Evolutionary conservation across 2,329 filamentous ascomycete genomes (phyloP).

Genomic region (Sporothrix globosa): DNA sequence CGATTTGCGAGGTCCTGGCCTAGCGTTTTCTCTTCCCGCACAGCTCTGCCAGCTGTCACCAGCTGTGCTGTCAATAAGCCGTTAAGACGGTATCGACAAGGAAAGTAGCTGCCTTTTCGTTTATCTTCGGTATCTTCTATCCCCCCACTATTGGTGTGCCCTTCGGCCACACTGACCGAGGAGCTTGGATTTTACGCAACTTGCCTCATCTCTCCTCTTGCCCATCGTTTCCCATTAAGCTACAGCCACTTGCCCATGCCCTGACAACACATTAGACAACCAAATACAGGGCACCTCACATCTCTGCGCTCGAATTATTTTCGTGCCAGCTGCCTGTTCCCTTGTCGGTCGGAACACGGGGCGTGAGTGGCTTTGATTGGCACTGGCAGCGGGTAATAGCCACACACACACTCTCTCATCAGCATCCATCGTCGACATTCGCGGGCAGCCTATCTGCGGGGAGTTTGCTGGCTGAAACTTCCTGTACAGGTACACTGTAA

Average conservation of each 20-base stretch:
- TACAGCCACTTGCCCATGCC: neutral
- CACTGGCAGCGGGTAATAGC: neutral
- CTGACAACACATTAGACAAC: neutral
- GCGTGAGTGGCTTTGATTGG: neutral
- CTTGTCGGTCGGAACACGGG: neutral
- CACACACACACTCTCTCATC: neutral
- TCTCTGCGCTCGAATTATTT: neutral
- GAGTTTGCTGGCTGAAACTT: neutral
- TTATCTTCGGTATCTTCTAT: neutral
- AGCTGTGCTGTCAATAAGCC: neutral
- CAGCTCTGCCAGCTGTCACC: constrained; percentile 27
- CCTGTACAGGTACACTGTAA: neutral
- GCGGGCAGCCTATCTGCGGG: neutral
- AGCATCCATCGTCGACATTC: neutral
- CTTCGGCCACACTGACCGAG: constrained; percentile 1
- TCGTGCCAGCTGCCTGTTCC: neutral
- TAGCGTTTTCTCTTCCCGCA: neutral
- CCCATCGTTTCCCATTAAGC: constrained; percentile 5
- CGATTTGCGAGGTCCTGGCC: neutral
- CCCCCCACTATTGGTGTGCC: constrained; percentile 19
- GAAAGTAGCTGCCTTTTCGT: neutral
- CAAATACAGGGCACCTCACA: neutral
- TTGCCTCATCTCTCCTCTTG: neutral
- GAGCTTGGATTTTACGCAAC: constrained; percentile 33
- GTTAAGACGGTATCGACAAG: too few species aligned